Conservation (phyloP, 257 asterid species). For the Nicotiana obtusifolia region DNA sequence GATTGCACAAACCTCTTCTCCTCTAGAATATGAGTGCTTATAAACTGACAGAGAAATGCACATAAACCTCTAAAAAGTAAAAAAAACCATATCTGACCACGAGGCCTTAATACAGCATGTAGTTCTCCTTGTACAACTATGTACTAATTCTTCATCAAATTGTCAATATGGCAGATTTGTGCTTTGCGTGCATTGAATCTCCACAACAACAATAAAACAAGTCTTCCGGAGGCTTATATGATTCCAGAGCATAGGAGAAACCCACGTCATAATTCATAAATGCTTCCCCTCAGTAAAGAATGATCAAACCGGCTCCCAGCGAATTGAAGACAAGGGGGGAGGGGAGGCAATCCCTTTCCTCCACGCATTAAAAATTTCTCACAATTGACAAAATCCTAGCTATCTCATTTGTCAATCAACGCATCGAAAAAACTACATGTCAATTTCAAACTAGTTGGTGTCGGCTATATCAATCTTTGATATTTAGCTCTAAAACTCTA, state of each 20-base stretch:
- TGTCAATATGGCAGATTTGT: neutral
- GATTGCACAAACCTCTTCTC: neutral
- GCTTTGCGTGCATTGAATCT: neutral
- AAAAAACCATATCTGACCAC: neutral
- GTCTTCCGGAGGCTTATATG: neutral
- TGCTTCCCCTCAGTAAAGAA: neutral
- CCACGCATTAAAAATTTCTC: neutral
- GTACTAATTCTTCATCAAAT: neutral
- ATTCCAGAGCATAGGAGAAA: neutral
- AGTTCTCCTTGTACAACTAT: neutral
- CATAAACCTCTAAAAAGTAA: neutral
- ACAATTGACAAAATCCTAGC: neutral
- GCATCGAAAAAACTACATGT: neutral
- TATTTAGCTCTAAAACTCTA: neutral
- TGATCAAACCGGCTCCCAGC: neutral
- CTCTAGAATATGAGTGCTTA: neutral
- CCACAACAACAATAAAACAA: neutral
- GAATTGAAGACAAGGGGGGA: neutral
- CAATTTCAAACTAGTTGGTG: neutral
- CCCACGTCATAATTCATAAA: neutral
- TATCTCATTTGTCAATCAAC: neutral
- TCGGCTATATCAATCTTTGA: neutral
- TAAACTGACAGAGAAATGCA: neutral
- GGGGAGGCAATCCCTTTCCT: neutral
- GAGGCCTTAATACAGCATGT: neutral